Evolutionary conservation across 2,329 filamentous ascomycete genomes (phyloP), one percentile per base, ranked within the genome.

Genomic region (Fusarium falciforme): DNA sequence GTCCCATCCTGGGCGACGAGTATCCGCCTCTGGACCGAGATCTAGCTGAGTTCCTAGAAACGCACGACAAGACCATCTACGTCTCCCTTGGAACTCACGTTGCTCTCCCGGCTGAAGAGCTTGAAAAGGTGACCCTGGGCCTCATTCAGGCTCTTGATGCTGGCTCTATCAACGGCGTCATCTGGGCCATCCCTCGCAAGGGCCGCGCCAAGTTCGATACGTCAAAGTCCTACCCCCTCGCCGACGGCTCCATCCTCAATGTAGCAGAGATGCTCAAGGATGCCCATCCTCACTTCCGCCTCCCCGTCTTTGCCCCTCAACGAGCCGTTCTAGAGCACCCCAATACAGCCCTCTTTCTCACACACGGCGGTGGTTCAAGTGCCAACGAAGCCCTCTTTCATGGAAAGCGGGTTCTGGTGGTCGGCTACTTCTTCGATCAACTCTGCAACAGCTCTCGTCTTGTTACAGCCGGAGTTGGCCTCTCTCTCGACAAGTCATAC

Each of bases 11-110:
- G 7, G 69, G 77, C 1, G 82, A 84, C 35, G 69, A 76, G 16
- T 85, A 80, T 54, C 75, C 79, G 5, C 74, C 78, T 0, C 71
- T 86, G 5, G 78, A 81, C 5, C 61, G 67, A 1, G 64, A 66
- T 1, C 67, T 76, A 16, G 38, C 67, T 9, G n/a, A 33, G 3
- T 86, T 86, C 69, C 71, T 84, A 0, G 44, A 71, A 4, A 33
- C n/a, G 1, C 81, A 83, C 31, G 36, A 76, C 7, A 79, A 73
- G n/a, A 79, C 81, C 3, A 64, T 85, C 4, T 86, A 85, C 67
- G 67, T 85, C n/a, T 80, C 82, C 0, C 78, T 86, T 0, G 84
- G 84, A 2, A 86, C 84, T 0, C 85, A 86, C 61, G 76, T 86
- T 10, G 73, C 77, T 9, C 75, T 86, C 1, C 69, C 77, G 2